A percentile compares a stretch with the other conserved stretches of the same genome.
Evolutionary conservation across 805 yeast species (phyloP).

Genomic region (Nakazawaea peltata): DNA sequence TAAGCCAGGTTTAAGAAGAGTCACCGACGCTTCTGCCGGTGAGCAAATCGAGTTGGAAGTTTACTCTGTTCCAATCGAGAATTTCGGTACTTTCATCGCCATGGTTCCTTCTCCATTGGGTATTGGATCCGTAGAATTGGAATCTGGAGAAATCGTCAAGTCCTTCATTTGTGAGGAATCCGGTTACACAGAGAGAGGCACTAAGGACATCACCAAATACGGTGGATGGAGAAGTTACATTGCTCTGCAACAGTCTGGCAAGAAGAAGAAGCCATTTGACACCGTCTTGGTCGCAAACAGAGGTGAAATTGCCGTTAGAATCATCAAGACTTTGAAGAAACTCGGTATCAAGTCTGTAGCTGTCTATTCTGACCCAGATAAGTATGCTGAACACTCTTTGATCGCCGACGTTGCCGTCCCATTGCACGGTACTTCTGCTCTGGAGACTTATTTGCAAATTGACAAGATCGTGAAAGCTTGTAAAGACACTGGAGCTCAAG

Average conservation of each 20-base stretch:
- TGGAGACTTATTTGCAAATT: slow-evolving; percentile 81
- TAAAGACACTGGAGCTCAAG: slow-evolving; percentile 76
- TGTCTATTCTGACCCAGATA: slow-evolving; percentile 85
- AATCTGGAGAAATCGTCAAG: slow-evolving; percentile 75
- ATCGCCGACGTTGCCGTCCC: slow-evolving; percentile 79
- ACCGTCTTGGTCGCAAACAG: slow-evolving; percentile 92
- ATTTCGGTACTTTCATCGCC: slow-evolving; percentile 74
- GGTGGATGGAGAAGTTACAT: slow-evolving; percentile 85
- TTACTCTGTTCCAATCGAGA: slow-evolving; percentile 71
- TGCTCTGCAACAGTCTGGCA: slow-evolving; percentile 22
- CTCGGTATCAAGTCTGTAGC: slow-evolving; percentile 76
- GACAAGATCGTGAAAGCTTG: slow-evolving; percentile 87
- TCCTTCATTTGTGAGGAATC: slow-evolving; percentile 92
- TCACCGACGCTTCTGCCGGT: slow-evolving; percentile 39
- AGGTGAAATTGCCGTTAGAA: slow-evolving; percentile 96
- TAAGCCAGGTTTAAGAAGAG: slow-evolving; percentile 86
- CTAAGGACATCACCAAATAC: slow-evolving; percentile 72
- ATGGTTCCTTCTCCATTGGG: slow-evolving; percentile 95
- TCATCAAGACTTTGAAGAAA: slow-evolving; percentile 80
- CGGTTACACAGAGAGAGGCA: slow-evolving; percentile 67
- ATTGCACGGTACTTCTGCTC: slow-evolving; percentile 74
- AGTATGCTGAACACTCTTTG: slow-evolving; percentile 79
- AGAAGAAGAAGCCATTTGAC: slow-evolving; percentile 53
- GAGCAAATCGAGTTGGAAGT: slow-evolving; percentile 66
- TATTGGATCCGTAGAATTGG: slow-evolving; percentile 85